Conservation (phyloP, 108 stramenopile species). For the Skeletonema menzelii region DNA sequence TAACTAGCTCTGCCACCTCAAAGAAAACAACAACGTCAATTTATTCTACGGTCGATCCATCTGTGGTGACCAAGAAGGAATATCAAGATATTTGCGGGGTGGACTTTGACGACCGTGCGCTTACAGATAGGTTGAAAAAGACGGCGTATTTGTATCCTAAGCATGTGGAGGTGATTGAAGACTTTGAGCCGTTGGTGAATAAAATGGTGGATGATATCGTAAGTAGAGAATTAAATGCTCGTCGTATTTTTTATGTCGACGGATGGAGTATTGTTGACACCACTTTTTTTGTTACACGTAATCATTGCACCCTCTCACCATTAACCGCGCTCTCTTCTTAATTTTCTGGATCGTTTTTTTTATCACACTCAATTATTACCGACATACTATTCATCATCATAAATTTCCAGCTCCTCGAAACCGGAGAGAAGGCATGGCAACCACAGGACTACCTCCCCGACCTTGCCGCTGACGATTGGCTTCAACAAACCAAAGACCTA, state of each 20-base stretch:
- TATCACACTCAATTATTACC: background rate
- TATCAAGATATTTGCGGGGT: constrained; percentile 83
- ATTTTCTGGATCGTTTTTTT: background rate
- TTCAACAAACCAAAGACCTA: constrained; percentile 72
- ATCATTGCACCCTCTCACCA: background rate
- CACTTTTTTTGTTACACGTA: background rate
- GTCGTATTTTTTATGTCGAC: background rate
- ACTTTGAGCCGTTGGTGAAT: constrained; percentile 79
- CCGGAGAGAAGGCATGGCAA: constrained; percentile 89
- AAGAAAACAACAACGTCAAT: constrained; percentile 7
- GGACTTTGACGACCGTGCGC: constrained; percentile 53
- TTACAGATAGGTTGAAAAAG: constrained; percentile 56
- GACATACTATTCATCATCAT: background rate
- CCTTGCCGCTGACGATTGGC: constrained; percentile 70
- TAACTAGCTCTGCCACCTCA: background rate
- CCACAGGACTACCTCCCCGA: constrained; percentile 93
- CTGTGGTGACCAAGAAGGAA: constrained; percentile 77
- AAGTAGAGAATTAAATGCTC: constrained; percentile 33
- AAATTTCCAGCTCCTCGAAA: constrained; percentile 75
- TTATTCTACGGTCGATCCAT: constrained; percentile 66
- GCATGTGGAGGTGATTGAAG: constrained; percentile 91
- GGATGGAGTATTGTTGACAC: background rate
- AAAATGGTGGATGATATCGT: constrained; percentile 85
- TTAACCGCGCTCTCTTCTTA: background rate
- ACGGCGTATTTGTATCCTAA: constrained; percentile 84